phyloP scores from a whole-genome alignment of 495 filamentous ascomycete genomes.

The Jackrogersella multiformis region DNA sequence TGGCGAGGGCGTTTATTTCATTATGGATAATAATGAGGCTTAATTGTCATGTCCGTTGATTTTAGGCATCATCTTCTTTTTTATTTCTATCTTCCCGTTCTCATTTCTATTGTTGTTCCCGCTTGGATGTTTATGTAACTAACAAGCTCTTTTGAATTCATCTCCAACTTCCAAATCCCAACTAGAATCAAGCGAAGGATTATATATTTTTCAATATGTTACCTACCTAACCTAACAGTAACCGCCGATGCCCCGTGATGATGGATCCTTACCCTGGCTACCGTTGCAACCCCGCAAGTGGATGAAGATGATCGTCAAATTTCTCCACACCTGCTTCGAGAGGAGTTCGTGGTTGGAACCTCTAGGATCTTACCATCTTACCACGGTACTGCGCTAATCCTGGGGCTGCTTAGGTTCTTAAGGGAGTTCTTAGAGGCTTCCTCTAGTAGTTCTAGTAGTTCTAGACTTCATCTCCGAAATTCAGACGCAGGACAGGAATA shows the following conservation, averaged over 20 bases:
- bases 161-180: no score
- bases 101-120: slow-evolving; percentile 11
- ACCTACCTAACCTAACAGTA: slow-evolving; percentile 34
- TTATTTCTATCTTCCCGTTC: slow-evolving; percentile 11
- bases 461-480: slow-evolving; percentile 38
- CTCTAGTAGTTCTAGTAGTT: slow-evolving; percentile 21
- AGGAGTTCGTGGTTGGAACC: slow-evolving; percentile 16
- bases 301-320: slow-evolving; percentile 28
- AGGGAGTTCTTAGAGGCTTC: neutral
- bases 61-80: slow-evolving; percentile 35
- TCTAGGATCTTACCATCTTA: no score
- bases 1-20: slow-evolving; percentile 32
- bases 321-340: slow-evolving; percentile 36
- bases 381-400: slow-evolving; percentile 20
- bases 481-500: neutral
- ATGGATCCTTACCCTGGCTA: slow-evolving; percentile 4
- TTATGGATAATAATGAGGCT: slow-evolving; percentile 43
- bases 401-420: slow-evolving; percentile 7
- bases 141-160: neutral
- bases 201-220: slow-evolving; percentile 35
- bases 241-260: slow-evolving; percentile 18
- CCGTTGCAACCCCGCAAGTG: slow-evolving; percentile 36
- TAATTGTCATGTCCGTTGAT: slow-evolving; percentile 23
- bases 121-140: slow-evolving; percentile 30
- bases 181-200: slow-evolving; percentile 23